Evolutionary conservation across 805 yeast genomes (phyloP).

Genomic region (Blastobotrys chiropterorum): DNA sequence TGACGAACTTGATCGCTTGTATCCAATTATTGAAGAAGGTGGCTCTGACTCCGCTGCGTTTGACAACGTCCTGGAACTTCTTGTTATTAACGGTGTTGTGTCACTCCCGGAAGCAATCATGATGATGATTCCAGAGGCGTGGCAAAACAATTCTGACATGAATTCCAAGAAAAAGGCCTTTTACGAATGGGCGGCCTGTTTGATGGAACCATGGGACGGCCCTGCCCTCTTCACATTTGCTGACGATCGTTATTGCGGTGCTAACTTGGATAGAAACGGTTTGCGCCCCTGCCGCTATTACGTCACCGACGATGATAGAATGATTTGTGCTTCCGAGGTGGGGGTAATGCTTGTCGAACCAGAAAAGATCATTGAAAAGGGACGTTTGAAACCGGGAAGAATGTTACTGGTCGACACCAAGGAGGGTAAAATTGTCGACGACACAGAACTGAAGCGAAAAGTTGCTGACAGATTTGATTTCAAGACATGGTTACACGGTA

Average conservation of each 20-base stretch:
- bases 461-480: conserved; percentile 84
- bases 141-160: conserved; percentile 83
- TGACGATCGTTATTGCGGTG: conserved; percentile 97
- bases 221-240: conserved; percentile 96
- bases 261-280: conserved; percentile 95
- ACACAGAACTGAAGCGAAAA: conserved; percentile 72
- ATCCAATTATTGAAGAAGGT: conserved; percentile 96
- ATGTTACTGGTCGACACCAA: conserved; percentile 92
- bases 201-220: conserved; percentile 99
- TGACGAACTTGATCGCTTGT: conserved; percentile 82
- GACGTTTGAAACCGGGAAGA: conserved; percentile 92
- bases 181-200: conserved; percentile 98
- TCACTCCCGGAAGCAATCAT: conserved; percentile 95
- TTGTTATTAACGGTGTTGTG: conserved; percentile 85
- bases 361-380: conserved; percentile 76
- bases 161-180: conserved; percentile 91
- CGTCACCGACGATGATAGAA: conserved; percentile 87
- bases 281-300: conserved; percentile 97
- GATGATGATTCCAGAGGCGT: conserved; percentile 96
- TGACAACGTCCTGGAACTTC: conserved; percentile 88
- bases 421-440: conserved; percentile 89
- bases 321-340: conserved; percentile 97
- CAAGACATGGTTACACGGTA: conserved; percentile 87
- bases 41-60: conserved; percentile 98
- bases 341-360: conserved; percentile 92